Evolutionary conservation across 1,284 basidiomycete genomes (phyloP), one percentile per base, ranked within the genome.

Genomic region (Moniliophthora roreri): DNA sequence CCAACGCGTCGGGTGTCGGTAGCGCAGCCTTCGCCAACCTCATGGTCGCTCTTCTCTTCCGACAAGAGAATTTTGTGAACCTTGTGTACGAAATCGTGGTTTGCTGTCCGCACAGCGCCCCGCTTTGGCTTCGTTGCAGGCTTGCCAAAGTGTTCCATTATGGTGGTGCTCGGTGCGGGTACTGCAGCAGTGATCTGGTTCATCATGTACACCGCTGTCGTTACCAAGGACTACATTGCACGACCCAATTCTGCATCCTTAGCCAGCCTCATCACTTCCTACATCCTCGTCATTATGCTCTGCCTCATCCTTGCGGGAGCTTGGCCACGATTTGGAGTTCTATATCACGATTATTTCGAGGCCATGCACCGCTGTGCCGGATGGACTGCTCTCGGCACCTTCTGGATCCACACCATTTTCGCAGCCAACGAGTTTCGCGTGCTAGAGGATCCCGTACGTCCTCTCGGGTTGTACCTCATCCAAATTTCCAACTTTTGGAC

Each of bases 31-130:
- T 68, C 4, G 69, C 69, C 28, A 72, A 73, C 50, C 64, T 73
- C 46, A 69, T 71, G 62, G 59, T 66, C 46, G 59, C 66, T 3
- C 62, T 73, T 40, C 64, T 72, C 34, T 69, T 71, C 58, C 62
- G 71, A 7, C 68, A 72, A 46, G 70, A 73, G 51, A 67, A 71
- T 51, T 68, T 73, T 45, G 67, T 71, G 49, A 73, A 73, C 49
- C 47, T 66, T 4, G 59, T 63, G 38, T 73, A 67, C 54, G 64
- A 67, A 53, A 64, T 71, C 42, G 65, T 64, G 4, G 62, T 66
- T 11, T 57, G 54, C 47, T 61, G 64, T 16, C 69, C 71, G 13
- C 66, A 66, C 48, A 66, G 67, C 23, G 53, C 63, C 21, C 69
- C 71, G 13, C 49, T 71, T 11, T 67, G 59, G 45, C 60, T 72